These are phyloP conservation scores for Pseudogymnoascus sp. DNA, from an alignment of 2,329 filamentous ascomycete genomes.

Conservation along the genomic window DNA sequence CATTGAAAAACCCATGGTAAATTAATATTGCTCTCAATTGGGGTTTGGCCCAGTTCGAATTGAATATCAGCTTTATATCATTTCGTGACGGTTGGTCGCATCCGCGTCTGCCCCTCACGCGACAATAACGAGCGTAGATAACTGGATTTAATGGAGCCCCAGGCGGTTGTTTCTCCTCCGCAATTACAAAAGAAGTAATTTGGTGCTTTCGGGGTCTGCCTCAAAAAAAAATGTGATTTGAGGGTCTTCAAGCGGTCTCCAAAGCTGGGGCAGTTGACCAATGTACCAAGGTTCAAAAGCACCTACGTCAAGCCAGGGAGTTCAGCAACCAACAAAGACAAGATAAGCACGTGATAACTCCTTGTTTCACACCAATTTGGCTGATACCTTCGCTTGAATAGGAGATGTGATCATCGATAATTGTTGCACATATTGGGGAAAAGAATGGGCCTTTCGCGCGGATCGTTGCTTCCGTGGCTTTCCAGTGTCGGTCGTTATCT, in stretches of 20 bases:
- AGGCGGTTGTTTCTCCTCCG: neutral
- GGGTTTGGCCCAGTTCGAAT: neutral
- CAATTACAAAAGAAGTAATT: neutral
- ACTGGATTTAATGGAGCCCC: neutral
- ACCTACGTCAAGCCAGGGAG: neutral
- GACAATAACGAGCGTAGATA: neutral
- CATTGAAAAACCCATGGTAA: neutral
- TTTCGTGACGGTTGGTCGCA: neutral
- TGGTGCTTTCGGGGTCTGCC: neutral
- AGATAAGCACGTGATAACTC: neutral
- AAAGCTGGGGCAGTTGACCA: neutral
- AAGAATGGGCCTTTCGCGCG: neutral
- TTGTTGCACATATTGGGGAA: neutral
- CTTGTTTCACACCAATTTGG: neutral
- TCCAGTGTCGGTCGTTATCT: neutral
- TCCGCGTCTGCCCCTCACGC: neutral
- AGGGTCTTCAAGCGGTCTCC: neutral
- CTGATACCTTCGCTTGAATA: neutral
- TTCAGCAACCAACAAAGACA: neutral
- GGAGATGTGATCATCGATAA: constrained; percentile 1
- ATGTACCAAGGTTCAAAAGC: neutral
- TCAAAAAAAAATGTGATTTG: neutral
- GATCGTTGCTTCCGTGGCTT: neutral
- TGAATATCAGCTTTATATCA: neutral
- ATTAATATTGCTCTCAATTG: neutral